A percentile compares a stretch with the other conserved stretches of the same genome.
phyloP scores from a whole-genome alignment of 345 rosid species.

The Dovyalis caffra region DNA sequence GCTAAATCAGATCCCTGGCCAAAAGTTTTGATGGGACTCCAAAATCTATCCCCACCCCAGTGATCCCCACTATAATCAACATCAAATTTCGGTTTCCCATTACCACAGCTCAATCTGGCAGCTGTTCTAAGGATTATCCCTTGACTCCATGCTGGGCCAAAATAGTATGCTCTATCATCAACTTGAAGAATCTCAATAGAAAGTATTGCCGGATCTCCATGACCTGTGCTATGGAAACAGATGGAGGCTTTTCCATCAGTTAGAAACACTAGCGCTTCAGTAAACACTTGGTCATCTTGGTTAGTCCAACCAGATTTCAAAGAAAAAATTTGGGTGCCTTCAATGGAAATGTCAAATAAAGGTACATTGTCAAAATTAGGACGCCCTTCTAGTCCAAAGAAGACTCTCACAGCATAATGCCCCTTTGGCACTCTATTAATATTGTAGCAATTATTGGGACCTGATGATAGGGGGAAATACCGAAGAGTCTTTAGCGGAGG shows the following conservation, averaged over 20 bases:
- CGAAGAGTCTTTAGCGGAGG: conserved; percentile 80
- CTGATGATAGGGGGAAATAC: conserved; percentile 84
- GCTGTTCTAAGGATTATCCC: conserved; percentile 69
- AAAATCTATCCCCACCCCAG: conserved; percentile 99
- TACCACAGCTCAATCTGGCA: conserved; percentile 76
- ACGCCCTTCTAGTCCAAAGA: conserved; percentile 54
- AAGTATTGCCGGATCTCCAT: conserved; percentile 89
- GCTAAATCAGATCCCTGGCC: conserved; percentile 54
- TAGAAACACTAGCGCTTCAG: conserved; percentile 77
- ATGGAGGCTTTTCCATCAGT: conserved; percentile 61
- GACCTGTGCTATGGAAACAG: conserved; percentile 97
- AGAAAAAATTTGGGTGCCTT: conserved; percentile 83
- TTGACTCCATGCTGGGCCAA: conserved; percentile 56
- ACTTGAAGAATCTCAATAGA: conserved; percentile 88
- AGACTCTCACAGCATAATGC: conserved; percentile 76
- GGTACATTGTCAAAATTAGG: conserved; percentile 68
- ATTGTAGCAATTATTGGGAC: conserved; percentile 86
- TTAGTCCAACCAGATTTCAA: conserved; percentile 82
- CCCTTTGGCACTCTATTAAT: conserved; percentile 70
- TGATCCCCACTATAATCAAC: conserved; percentile 70
- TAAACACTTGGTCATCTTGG: conserved; percentile 75
- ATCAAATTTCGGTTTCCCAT: conserved; percentile 62
- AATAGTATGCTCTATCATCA: conserved; percentile 69
- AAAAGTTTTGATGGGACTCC: conserved; percentile 64
- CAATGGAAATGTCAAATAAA: conserved; percentile 79